Conservation (phyloP, 148 eudicot genomes). For the Chenopodium quinoa region DNA sequence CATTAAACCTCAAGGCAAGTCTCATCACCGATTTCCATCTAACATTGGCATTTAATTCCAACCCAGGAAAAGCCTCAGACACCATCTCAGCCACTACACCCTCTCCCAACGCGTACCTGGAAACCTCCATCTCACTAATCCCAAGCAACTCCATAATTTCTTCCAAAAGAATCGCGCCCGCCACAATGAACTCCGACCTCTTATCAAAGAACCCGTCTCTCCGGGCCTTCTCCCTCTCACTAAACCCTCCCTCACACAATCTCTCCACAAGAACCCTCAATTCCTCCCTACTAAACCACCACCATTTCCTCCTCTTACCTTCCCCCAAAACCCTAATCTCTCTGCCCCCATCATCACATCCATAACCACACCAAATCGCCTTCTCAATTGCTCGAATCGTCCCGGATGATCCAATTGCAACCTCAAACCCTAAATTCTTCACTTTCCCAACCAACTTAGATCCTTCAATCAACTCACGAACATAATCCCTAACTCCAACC, state of each 20-base stretch:
- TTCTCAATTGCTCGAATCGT: conserved; percentile 62
- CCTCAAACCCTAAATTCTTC: conserved; percentile 38
- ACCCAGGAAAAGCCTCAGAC: conserved; percentile 33
- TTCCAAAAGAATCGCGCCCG: conserved; percentile 59
- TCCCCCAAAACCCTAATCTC: conserved; percentile 31
- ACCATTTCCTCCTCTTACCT: conserved; percentile 38
- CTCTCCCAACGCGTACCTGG: conserved; percentile 68
- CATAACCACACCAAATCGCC: conserved; percentile 49
- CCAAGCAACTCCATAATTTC: conserved; percentile 57
- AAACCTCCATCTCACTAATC: conserved; percentile 56
- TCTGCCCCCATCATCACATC: conserved; percentile 26
- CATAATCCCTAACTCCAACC: conserved; percentile 33
- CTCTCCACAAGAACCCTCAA: conserved; percentile 49
- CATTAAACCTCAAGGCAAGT: conserved; percentile 58
- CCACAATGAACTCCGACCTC: conserved; percentile 60
- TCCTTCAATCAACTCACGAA: conserved; percentile 28
- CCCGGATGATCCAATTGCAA: conserved; percentile 68
- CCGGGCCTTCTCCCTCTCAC: conserved; percentile 28
- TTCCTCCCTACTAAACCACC: conserved; percentile 46
- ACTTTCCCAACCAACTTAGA: conserved; percentile 50
- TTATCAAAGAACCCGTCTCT: conserved; percentile 48
- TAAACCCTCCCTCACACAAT: conserved; percentile 33
- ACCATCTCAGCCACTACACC: conserved; percentile 62
- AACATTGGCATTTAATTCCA: conserved; percentile 49
- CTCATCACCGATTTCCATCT: conserved; percentile 60